phyloP scores from a whole-genome alignment of 805 yeast species.

The Aciculoconidium aculeatum region DNA sequence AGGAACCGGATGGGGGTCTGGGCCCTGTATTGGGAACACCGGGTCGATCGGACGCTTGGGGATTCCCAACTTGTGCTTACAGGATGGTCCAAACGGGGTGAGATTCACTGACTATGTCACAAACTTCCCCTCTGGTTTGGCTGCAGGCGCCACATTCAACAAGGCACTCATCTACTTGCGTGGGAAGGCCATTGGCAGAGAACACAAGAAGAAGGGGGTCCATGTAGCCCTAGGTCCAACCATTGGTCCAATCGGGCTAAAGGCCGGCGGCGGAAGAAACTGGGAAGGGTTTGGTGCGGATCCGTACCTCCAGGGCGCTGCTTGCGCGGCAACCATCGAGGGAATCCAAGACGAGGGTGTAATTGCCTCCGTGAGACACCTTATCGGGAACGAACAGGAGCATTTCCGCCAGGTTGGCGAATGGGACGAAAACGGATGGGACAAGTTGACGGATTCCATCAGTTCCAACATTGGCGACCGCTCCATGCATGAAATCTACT shows the following conservation, averaged over 20 bases:
- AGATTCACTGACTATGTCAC: slow-evolving; percentile 52
- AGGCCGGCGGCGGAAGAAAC: slow-evolving; percentile 59
- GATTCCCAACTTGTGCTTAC: slow-evolving; percentile 51
- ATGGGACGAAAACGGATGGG: slow-evolving; percentile 43
- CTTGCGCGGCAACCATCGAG: slow-evolving; percentile 45
- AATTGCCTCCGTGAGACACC: slow-evolving; percentile 50
- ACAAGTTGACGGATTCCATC: slow-evolving; percentile 34
- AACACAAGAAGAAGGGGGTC: slow-evolving; percentile 49
- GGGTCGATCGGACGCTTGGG: slow-evolving; percentile 52
- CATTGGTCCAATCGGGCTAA: slow-evolving; percentile 55
- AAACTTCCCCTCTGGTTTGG: slow-evolving; percentile 53
- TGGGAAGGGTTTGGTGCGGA: slow-evolving; percentile 64
- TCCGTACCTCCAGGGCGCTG: slow-evolving; percentile 54
- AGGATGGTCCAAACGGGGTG: slow-evolving; percentile 61
- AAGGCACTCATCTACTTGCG: slow-evolving; percentile 44
- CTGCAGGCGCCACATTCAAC: slow-evolving; percentile 55
- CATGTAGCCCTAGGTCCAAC: slow-evolving; percentile 52
- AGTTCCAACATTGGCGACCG: slow-evolving; percentile 55
- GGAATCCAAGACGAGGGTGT: slow-evolving; percentile 58
- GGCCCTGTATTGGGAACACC: slow-evolving; percentile 58
- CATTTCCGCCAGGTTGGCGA: slow-evolving; percentile 50
- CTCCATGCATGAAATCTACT: slow-evolving; percentile 54
- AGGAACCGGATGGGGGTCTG: slow-evolving; percentile 60
- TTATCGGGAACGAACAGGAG: slow-evolving; percentile 60
- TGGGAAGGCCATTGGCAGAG: slow-evolving; percentile 54